These are phyloP conservation scores for Coemansia sp. DNA, from an alignment of 192 early-diverging fungal species.

Conservation along the genomic window DNA sequence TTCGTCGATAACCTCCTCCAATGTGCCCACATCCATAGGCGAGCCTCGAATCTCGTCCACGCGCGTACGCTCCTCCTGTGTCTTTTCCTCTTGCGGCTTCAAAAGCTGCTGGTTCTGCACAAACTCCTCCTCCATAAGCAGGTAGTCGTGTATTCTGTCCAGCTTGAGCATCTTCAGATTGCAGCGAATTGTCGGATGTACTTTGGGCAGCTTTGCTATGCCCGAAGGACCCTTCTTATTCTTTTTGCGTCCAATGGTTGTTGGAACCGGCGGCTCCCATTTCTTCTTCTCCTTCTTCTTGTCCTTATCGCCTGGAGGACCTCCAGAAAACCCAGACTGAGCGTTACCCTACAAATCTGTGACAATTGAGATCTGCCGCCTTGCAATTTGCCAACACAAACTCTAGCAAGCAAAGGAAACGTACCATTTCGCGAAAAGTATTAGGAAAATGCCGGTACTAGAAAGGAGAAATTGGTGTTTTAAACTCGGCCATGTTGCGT, in stretches of 20 bases:
- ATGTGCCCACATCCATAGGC: slow-evolving; percentile 92
- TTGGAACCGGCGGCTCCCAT: slow-evolving; percentile 98
- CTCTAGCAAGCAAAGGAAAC: no score
- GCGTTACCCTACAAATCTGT: slow-evolving; percentile 70
- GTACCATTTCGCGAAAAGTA: no score
- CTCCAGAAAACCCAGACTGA: slow-evolving; percentile 70
- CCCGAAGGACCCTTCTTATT: slow-evolving; percentile 88
- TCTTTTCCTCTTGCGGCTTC: slow-evolving; percentile 96
- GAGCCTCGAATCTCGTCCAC: slow-evolving; percentile 95
- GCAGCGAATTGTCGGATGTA: slow-evolving; percentile 97
- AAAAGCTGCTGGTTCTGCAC: slow-evolving; percentile 97
- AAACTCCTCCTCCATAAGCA: slow-evolving; percentile 99
- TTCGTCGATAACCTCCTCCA: slow-evolving; percentile 99
- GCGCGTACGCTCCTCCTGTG: slow-evolving; percentile 86
- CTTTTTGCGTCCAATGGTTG: slow-evolving; percentile 99
- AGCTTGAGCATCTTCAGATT: slow-evolving; percentile 96
- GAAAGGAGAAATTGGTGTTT: no score
- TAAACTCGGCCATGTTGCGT: no score
- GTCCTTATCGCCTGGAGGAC: slow-evolving; percentile 62
- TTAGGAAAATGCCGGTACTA: no score
- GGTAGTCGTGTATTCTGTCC: slow-evolving; percentile 97
- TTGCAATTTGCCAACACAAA: no score
- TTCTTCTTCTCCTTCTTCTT: slow-evolving; percentile 90
- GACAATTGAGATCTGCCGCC: no score
- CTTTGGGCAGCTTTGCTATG: slow-evolving; percentile 88